Evolutionary conservation across 371 early-diverging fungal species (phyloP), one percentile per base, ranked within the genome.

Genomic region (Dichotomocladium elegans): DNA sequence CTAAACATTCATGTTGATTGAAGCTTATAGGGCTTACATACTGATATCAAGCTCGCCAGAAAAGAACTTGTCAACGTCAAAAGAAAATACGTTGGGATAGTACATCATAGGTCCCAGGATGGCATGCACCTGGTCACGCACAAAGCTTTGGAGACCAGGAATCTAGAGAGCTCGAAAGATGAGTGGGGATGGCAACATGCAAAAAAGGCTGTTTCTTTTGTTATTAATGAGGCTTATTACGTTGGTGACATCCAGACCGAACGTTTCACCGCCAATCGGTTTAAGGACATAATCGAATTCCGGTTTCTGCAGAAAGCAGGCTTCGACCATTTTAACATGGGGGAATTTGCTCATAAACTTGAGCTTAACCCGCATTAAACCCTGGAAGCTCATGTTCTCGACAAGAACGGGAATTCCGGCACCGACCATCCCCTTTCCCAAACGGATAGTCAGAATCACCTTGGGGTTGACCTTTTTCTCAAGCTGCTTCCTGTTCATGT

Each of bases 361-460:
- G 58, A 93, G 73, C 66, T 86, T 90, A 47, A 94, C 64, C 53
- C 88, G 85, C 63, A 89, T 77, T 53, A 82, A 77, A n/a, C 95
- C 98, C 44, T 75, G 74, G 58, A 99, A 93, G 12, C 90, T 87
- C 80, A 99, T 85, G 52, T 99, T 90, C 49, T 93, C 92, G 0
- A 99, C 87, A 28, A 94, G 70, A 14, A 99, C 86, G 2, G 99
- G 97, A 52, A 99, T 80, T 7, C 89, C 95, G 15, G 98, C 88
- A n/a, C 93, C 91, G 14, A 93, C 79, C 41, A 91, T 70, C 4
- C 95, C 93, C 60, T 87, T 89, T 42, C 97, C 98, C 15, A 98
- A 74, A 6, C 93, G 83, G 30, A 95, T 91, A 1, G 82, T 86
- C 41, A 99, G 80, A 40, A 91, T 89, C 9, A 99, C 88, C 68